phyloP scores from a whole-genome alignment of 2,329 filamentous ascomycete genomes.

The Colletotrichum chlorophyti region DNA sequence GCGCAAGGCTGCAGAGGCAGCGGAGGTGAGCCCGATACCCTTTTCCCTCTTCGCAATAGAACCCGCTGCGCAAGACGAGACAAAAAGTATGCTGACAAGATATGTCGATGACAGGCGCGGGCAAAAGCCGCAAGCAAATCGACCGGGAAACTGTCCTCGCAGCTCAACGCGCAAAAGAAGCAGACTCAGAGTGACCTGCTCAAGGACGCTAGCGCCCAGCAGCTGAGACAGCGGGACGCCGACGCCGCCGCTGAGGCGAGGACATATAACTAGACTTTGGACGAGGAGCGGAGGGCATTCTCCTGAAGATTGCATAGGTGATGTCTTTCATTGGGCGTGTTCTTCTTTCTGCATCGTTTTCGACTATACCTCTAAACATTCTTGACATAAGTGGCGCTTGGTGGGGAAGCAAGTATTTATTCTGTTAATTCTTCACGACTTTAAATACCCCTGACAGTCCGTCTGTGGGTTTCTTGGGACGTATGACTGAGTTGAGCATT shows the following conservation, averaged over 20 bases:
- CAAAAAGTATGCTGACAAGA: not conserved
- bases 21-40: constrained; percentile 73
- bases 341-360: too few species aligned
- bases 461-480: too few species aligned
- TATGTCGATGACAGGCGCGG: constrained; percentile 65
- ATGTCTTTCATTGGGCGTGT: too few species aligned
- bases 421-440: too few species aligned
- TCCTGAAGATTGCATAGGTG: not conserved
- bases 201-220: constrained; percentile 70
- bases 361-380: too few species aligned
- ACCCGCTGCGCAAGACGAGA: not conserved
- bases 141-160: constrained; percentile 73
- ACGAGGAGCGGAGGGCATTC: not conserved
- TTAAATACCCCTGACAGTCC: too few species aligned
- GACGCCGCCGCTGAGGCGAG: constrained; percentile 59
- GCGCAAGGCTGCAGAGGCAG: constrained; percentile 78
- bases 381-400: too few species aligned
- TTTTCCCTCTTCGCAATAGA: constrained; percentile 3
- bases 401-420: too few species aligned
- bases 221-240: constrained; percentile 70
- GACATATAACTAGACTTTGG: constrained; percentile 41
- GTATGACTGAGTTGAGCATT: too few species aligned
- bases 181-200: constrained; percentile 74
- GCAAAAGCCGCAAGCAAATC: constrained; percentile 63
- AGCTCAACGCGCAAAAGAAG: constrained; percentile 78